A percentile compares a stretch with the other conserved stretches of the same genome.
phyloP scores from a whole-genome alignment of 78 protist species.

The Andalucia godoyi region DNA sequence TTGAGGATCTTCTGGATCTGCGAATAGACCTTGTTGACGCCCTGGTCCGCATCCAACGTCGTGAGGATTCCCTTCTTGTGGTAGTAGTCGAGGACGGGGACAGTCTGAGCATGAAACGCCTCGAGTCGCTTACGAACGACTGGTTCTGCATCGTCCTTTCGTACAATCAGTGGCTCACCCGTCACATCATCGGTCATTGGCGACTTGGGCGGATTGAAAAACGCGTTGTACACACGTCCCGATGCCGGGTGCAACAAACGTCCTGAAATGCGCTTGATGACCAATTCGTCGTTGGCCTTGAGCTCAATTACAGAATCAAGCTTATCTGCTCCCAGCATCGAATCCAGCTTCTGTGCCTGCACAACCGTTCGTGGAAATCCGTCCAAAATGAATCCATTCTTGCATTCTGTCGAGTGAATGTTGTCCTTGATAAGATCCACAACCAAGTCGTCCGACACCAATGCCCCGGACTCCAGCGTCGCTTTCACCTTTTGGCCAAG shows the following conservation, averaged over 20 bases:
- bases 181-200: constrained; percentile 68
- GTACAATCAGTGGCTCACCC: constrained; percentile 81
- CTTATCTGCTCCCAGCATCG: constrained; percentile 32
- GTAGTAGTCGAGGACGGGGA: constrained; percentile 48
- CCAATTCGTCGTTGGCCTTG: constrained; percentile 58
- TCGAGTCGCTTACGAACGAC: constrained; percentile 29
- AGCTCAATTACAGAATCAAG: constrained; percentile 58
- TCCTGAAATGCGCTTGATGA: constrained; percentile 80
- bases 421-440: constrained; percentile 67
- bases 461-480: constrained; percentile 72
- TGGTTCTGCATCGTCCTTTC: constrained; percentile 80
- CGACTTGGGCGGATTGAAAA: constrained; percentile 72
- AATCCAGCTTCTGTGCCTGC: constrained; percentile 85
- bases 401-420: constrained; percentile 47
- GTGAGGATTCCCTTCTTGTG: not conserved
- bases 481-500: constrained; percentile 74
- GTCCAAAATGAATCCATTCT: constrained; percentile 85
- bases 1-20: too few species aligned
- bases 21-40: not conserved
- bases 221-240: constrained; percentile 75
- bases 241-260: constrained; percentile 72
- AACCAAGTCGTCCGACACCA: constrained; percentile 70
- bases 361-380: constrained; percentile 94
- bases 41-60: constrained; percentile 9
- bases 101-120: constrained; percentile 34